A percentile compares a stretch with the other conserved stretches of the same genome.
These are phyloP conservation scores for Suillus americanus DNA, from an alignment of 768 basidiomycete genomes.

Conservation along the genomic window DNA sequence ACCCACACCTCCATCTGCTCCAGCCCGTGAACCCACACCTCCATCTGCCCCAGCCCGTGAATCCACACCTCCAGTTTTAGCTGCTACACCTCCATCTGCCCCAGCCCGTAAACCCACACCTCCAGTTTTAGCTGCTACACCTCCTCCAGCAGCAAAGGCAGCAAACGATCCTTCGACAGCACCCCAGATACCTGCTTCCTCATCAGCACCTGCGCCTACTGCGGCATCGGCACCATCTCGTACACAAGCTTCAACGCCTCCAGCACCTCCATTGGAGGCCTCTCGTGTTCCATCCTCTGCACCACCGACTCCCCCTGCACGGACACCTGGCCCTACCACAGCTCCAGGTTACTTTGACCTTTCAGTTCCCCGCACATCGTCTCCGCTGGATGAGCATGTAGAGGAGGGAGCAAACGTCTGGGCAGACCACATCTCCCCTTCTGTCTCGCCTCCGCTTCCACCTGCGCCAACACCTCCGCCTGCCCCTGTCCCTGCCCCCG, in stretches of 20 bases:
- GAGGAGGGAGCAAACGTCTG: slow-evolving; percentile 27
- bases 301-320: slow-evolving; percentile 15
- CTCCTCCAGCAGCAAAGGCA: slow-evolving; percentile 1
- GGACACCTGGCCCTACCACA: background rate
- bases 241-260: slow-evolving; percentile 18
- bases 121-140: background rate
- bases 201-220: slow-evolving; percentile 11
- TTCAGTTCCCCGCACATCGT: slow-evolving; percentile 26
- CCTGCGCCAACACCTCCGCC: slow-evolving; percentile 15
- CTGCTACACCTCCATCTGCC: background rate
- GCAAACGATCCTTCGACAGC: background rate
- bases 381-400: slow-evolving; percentile 16
- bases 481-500: background rate
- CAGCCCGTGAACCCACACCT: background rate
- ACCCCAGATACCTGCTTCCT: slow-evolving; percentile 4
- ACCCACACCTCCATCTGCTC: background rate
- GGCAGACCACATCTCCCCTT: slow-evolving; percentile 20
- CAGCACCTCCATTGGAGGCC: slow-evolving; percentile 14
- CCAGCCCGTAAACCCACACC: background rate
- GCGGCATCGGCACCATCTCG: slow-evolving; percentile 14
- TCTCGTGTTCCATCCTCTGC: background rate
- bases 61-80: background rate
- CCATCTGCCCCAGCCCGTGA: slow-evolving; percentile 3
- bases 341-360: slow-evolving; percentile 20
- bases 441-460: background rate